phyloP scores from a whole-genome alignment of 2,329 filamentous ascomycete species.

The Endothia cerciana region DNA sequence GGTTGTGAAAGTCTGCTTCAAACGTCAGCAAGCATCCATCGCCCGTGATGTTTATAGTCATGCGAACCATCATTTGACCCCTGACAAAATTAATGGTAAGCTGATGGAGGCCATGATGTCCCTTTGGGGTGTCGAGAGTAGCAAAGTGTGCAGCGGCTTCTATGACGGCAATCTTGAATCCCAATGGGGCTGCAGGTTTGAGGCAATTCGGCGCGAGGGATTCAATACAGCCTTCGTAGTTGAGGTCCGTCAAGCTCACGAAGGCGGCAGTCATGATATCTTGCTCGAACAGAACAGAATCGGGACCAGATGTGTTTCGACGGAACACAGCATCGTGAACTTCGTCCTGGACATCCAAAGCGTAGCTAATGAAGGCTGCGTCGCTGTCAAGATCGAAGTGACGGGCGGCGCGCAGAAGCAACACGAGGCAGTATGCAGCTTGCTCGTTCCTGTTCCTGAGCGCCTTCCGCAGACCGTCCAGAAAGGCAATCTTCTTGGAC shows the following conservation, averaged over 20 bases:
- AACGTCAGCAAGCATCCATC: constrained; percentile 8
- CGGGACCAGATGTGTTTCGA: constrained; percentile 49
- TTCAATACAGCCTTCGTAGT: constrained; percentile 61
- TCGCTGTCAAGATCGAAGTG: constrained; percentile 68
- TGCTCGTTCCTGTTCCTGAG: constrained; percentile 68
- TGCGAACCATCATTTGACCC: constrained; percentile 57
- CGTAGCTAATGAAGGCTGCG: constrained; percentile 66
- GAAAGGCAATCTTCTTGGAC: constrained; percentile 67
- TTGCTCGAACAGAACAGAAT: constrained; percentile 60
- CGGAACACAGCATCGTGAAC: constrained; percentile 68
- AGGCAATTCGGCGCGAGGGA: constrained; percentile 62
- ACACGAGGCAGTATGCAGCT: constrained; percentile 68
- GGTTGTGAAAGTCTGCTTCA: constrained; percentile 42
- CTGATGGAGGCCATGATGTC: constrained; percentile 59
- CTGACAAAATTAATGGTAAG: constrained; percentile 61
- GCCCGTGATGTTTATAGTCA: background rate
- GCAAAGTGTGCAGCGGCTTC: constrained; percentile 68
- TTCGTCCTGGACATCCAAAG: constrained; percentile 71
- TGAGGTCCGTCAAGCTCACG: constrained; percentile 66
- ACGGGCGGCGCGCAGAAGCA: constrained; percentile 63
- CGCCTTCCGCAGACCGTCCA: constrained; percentile 66
- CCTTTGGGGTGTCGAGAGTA: constrained; percentile 50
- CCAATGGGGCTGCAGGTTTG: constrained; percentile 57
- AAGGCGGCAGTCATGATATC: constrained; percentile 69
- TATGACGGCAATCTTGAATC: constrained; percentile 65